Evolutionary conservation across 495 filamentous ascomycete genomes (phyloP).

Genomic region (Oidiodendron maius): DNA sequence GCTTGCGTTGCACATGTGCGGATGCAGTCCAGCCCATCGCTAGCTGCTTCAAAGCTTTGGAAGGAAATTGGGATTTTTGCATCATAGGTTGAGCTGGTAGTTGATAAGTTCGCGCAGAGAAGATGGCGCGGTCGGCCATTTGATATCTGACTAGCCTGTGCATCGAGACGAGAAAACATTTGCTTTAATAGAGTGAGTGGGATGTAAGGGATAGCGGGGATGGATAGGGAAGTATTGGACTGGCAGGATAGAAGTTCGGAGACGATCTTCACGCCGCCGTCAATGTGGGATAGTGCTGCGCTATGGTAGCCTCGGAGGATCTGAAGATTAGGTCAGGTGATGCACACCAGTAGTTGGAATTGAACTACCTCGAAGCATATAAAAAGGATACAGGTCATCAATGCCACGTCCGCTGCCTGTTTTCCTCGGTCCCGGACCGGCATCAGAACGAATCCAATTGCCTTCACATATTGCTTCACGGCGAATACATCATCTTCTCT

Average conservation of each 20-base stretch:
- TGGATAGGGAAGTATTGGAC: background rate
- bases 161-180: slow-evolving; percentile 6
- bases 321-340: too few relatives aligned
- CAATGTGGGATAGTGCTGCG: slow-evolving; percentile 9
- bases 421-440: slow-evolving; percentile 1
- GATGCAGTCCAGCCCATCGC: background rate
- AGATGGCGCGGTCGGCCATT: background rate
- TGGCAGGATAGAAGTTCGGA: slow-evolving; percentile 2
- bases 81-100: background rate
- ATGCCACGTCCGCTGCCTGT: slow-evolving; percentile 2
- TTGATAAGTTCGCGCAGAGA: background rate
- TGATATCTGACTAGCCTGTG: slow-evolving; percentile 1
- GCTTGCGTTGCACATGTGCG: background rate
- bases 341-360: too few relatives aligned
- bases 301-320: slow-evolving; percentile 6
- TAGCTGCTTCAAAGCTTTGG: background rate
- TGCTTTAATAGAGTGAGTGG: slow-evolving; percentile 1
- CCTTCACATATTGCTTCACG: slow-evolving; percentile 9
- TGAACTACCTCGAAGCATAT: slow-evolving; percentile 9
- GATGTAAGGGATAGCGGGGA: slow-evolving; percentile 4
- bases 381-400: slow-evolving; percentile 7
- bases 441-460: slow-evolving; percentile 3
- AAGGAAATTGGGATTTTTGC: background rate
- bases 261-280: slow-evolving; percentile 10
- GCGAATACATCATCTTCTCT: slow-evolving; percentile 5